These are phyloP conservation scores for Suhomyces anneliseae DNA, from an alignment of 1,139 yeast genomes.

Conservation along the genomic window DNA sequence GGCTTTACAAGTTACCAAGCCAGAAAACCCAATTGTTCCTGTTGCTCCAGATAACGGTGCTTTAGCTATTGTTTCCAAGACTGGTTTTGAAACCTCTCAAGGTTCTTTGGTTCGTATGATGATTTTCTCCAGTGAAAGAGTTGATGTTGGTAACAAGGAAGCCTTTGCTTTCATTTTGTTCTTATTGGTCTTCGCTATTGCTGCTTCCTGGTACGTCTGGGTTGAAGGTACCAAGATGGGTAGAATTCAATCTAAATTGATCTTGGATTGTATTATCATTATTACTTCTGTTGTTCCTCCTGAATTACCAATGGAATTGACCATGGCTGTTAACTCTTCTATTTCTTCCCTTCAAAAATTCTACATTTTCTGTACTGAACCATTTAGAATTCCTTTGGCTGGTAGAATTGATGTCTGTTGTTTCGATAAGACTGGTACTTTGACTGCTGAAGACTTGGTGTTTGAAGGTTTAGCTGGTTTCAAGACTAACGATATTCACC, in stretches of 20 bases:
- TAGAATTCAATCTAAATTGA: constrained; percentile 88
- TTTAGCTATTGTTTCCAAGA: constrained; percentile 82
- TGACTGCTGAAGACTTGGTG: constrained; percentile 94
- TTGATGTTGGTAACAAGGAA: constrained; percentile 93
- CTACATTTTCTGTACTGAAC: constrained; percentile 95
- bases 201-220: constrained; percentile 99
- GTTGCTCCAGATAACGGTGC: constrained; percentile 90
- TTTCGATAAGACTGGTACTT: constrained; percentile 97
- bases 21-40: constrained; percentile 51
- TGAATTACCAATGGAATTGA: constrained; percentile 97
- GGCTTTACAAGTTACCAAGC: constrained; percentile 85
- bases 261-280: constrained; percentile 92
- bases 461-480: constrained; percentile 97
- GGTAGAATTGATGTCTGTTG: constrained; percentile 98
- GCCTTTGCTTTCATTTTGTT: constrained; percentile 90
- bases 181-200: constrained; percentile 85
- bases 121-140: constrained; percentile 96
- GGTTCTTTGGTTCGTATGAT: constrained; percentile 96
- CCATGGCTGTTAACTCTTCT: constrained; percentile 95
- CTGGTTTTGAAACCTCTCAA: constrained; percentile 97
- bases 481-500: constrained; percentile 52
- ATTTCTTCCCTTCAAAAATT: constrained; percentile 83
- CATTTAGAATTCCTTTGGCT: constrained; percentile 95
- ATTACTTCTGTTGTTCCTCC: constrained; percentile 99
- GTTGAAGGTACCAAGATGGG: constrained; percentile 95